Conservation (phyloP, 495 filamentous ascomycete species). For the Penicillium canariense region DNA sequence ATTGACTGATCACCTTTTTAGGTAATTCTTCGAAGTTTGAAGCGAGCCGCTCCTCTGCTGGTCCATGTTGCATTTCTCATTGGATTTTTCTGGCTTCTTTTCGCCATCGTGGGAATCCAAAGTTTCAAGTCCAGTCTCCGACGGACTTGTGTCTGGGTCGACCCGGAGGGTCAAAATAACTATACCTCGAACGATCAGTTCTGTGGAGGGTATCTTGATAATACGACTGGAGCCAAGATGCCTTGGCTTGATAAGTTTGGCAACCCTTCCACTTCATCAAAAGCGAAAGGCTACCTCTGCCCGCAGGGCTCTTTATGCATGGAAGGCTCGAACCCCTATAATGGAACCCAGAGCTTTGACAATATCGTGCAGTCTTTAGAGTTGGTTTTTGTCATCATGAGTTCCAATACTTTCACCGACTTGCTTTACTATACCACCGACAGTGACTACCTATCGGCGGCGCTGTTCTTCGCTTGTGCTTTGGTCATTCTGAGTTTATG, state of each 20-base stretch:
- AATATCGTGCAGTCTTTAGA: slow-evolving; percentile 89
- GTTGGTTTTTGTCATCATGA: slow-evolving; percentile 98
- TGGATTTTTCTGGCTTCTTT: slow-evolving; percentile 97
- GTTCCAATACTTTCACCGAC: slow-evolving; percentile 92
- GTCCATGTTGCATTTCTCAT: slow-evolving; percentile 94
- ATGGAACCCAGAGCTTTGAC: slow-evolving; percentile 88
- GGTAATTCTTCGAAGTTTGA: slow-evolving; percentile 91
- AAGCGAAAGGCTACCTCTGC: slow-evolving; percentile 87
- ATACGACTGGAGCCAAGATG: slow-evolving; percentile 49
- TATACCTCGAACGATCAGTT: slow-evolving; percentile 58
- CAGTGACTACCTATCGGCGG: slow-evolving; percentile 83
- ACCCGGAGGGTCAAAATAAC: slow-evolving; percentile 42
- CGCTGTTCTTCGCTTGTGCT: slow-evolving; percentile 80
- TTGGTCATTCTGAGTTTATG: slow-evolving; percentile 94
- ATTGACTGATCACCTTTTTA: slow-evolving; percentile 32
- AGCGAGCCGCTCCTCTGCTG: slow-evolving; percentile 91
- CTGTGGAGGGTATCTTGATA: slow-evolving; percentile 79
- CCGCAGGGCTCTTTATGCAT: slow-evolving; percentile 79
- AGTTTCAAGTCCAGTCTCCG: slow-evolving; percentile 94
- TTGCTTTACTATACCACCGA: slow-evolving; percentile 89
- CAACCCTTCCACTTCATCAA: slow-evolving; percentile 21
- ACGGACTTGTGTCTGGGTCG: slow-evolving; percentile 84
- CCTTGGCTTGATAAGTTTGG: slow-evolving; percentile 65
- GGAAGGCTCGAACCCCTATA: slow-evolving; percentile 75
- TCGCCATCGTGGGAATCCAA: slow-evolving; percentile 94